Base-by-base conservation (phyloP, 228 moss, liverwort and hornwort genomes). In the Sphagnum fallax region DNA sequence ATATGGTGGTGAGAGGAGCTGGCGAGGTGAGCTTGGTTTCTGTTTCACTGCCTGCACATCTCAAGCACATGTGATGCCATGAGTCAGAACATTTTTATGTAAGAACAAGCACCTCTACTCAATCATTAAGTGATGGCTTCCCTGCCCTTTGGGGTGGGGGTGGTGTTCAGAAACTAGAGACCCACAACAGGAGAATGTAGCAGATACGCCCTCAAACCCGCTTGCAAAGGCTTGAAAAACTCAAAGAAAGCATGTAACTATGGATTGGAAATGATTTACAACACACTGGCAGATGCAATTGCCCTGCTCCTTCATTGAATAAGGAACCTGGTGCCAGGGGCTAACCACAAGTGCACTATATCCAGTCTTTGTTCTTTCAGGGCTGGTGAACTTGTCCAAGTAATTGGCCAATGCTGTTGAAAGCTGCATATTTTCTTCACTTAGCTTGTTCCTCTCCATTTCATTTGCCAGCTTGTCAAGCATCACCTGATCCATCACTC, bases 401-500 rank as follows among this genome's bases (percentile, higher is more conserved):
- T 76, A 78, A 51, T 68, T 78, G 5, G 4, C 65, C 72, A 87
- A 68, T 16, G 62, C 63, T n/a, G 14, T 57, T 8, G 68, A 65
- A 66, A 87, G 80, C 72, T 76, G 80, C 1, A 71, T 49, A 53
- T 87, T 87, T 48, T 87, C 83, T 2, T 64, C 52, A 55, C 78
- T 73, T 18, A 87, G 48, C 53, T 60, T 76, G 59, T 78, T 87
- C 47, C 90, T 72, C 65, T 90, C 92, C 59, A 87, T 77, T 61
- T 87, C 87, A 62, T 90, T 74, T 51, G 92, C 85, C 69, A 95
- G 70, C 69, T 85, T 92, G 73, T 95, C 94, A 16, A 95, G 80
- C 88, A 83, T 90, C 4, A 80, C 88, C 84, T 91, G 47, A 53
- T 65, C 53, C 47, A 6, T 15, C 6, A n/a, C 48, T 8, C 15